phyloP scores from a whole-genome alignment of 352 stramenopile species.

The Phytophthora uliginosa region DNA sequence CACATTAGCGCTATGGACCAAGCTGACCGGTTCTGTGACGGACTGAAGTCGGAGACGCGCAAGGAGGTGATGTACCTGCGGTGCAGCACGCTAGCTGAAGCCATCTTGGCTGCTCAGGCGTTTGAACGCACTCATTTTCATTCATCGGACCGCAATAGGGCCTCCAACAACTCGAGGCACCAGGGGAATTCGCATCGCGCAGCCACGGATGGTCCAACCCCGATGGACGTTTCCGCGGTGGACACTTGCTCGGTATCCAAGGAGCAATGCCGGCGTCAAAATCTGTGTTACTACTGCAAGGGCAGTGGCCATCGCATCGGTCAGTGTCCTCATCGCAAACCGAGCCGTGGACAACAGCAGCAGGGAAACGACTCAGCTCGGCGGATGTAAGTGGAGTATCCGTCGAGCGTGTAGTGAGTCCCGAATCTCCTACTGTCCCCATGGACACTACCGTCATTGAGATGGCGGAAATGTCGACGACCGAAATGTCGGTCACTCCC shows the following conservation, averaged over 20 bases:
- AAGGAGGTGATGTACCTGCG: not conserved
- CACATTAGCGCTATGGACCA: not conserved
- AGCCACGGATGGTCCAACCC: not conserved
- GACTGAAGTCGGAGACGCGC: not conserved
- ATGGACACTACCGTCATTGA: not conserved
- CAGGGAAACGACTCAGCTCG: not conserved
- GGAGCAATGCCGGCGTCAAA: not conserved
- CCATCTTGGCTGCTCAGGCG: not conserved
- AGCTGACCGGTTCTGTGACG: not conserved
- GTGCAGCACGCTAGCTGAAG: not conserved
- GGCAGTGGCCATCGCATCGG: not conserved
- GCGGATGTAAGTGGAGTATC: not conserved
- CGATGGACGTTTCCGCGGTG: not conserved
- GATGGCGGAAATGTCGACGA: not conserved
- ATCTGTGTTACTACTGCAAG: not conserved
- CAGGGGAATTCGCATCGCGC: not conserved
- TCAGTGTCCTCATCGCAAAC: not conserved
- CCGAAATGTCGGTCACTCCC: not conserved
- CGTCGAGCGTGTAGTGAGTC: slow-evolving; percentile 2
- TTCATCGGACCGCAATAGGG: not conserved
- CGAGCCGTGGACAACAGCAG: not conserved
- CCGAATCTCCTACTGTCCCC: not conserved
- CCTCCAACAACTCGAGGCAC: not conserved
- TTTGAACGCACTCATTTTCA: not conserved
- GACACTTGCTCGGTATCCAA: not conserved